Percentiles rank a stretch among this genome's conserved stretches.
These are phyloP conservation scores for Kitagawia praeruptora DNA, from an alignment of 129 eudicot species.

Conservation along the genomic window DNA sequence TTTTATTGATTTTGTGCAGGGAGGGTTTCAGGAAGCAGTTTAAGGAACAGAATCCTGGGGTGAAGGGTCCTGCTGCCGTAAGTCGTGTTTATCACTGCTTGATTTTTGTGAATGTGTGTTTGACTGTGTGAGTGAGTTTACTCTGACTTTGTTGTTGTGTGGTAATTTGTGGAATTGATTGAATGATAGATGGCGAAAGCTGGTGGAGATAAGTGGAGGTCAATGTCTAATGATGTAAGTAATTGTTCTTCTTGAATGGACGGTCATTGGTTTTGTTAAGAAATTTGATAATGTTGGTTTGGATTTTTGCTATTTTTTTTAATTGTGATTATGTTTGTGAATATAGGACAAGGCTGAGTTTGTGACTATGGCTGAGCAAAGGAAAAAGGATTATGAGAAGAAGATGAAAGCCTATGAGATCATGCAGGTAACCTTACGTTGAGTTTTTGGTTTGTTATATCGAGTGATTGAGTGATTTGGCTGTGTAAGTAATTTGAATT, in stretches of 20 bases:
- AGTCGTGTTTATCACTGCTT: conserved; percentile 14
- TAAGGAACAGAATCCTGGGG: conserved; percentile 46
- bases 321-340: neutral
- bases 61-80: conserved; percentile 73
- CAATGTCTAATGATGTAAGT: conserved; percentile 48
- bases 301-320: neutral
- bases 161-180: neutral
- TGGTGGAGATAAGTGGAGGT: conserved; percentile 75
- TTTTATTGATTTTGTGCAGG: conserved; percentile 23
- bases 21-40: conserved; percentile 59
- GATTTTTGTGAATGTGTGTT: neutral
- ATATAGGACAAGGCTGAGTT: conserved; percentile 84
- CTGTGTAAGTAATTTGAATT: neutral
- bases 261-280: neutral
- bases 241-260: neutral
- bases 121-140: neutral
- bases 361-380: conserved; percentile 46
- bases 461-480: neutral
- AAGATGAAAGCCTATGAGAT: conserved; percentile 49
- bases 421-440: conserved; percentile 24
- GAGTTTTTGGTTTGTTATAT: neutral
- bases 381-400: conserved; percentile 65
- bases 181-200: conserved; percentile 65
- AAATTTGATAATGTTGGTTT: neutral
- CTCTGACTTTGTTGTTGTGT: neutral